phyloP scores from a whole-genome alignment of 768 basidiomycete species.

The Lactifluus rugatus region DNA sequence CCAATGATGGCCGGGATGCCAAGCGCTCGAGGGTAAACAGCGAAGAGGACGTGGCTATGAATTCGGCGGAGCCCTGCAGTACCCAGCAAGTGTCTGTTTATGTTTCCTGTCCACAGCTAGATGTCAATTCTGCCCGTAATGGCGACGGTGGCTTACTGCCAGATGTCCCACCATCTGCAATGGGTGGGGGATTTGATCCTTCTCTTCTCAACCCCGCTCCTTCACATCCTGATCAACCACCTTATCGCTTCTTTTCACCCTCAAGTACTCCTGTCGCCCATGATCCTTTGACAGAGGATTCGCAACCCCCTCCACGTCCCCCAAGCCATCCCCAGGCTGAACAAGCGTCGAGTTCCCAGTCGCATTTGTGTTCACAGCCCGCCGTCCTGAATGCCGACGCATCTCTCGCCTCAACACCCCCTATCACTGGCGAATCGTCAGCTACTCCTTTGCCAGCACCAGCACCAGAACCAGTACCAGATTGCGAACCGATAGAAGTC shows the following conservation, averaged over 20 bases:
- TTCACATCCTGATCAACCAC: background rate
- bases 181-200: slow-evolving; percentile 16
- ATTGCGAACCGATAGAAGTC: slow-evolving; percentile 38
- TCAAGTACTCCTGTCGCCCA: slow-evolving; percentile 18
- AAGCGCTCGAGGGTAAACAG: slow-evolving; percentile 18
- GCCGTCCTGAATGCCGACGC: background rate
- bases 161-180: slow-evolving; percentile 5
- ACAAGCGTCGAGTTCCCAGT: background rate
- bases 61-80: background rate
- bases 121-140: background rate
- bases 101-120: slow-evolving; percentile 6
- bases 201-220: slow-evolving; percentile 16
- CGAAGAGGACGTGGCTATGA: slow-evolving; percentile 18
- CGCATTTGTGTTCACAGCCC: background rate
- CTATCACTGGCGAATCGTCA: slow-evolving; percentile 6
- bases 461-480: slow-evolving; percentile 24
- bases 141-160: slow-evolving; percentile 11
- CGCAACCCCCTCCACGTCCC: background rate
- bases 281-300: background rate
- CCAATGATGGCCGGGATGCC: slow-evolving; percentile 10
- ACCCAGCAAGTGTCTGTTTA: slow-evolving; percentile 11
- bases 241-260: slow-evolving; percentile 10
- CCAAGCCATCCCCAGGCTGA: background rate
- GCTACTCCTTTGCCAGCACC: slow-evolving; percentile 17
- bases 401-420: background rate